Conservation (phyloP, 2,329 filamentous ascomycete genomes). For the Aspergillus terreus region DNA sequence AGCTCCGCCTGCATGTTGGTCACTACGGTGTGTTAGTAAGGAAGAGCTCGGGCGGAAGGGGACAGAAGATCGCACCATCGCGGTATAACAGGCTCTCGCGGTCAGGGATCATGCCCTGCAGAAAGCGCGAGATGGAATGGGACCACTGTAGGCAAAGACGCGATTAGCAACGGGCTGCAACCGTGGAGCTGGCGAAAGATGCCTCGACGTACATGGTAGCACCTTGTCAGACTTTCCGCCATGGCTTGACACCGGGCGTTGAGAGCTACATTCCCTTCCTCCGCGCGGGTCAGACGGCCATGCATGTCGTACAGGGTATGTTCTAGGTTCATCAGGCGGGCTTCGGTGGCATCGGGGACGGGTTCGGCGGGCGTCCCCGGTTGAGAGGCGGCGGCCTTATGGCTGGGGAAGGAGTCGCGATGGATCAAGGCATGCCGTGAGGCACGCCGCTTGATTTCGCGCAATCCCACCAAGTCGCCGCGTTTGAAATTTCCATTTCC, state of each 20-base stretch:
- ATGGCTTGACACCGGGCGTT: conserved; percentile 77
- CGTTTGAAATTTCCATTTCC: conserved; percentile 96
- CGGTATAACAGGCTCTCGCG: conserved; percentile 73
- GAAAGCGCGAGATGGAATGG: conserved; percentile 73
- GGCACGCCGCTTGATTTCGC: conserved; percentile 92
- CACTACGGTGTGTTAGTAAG: not conserved
- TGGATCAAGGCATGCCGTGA: conserved; percentile 92
- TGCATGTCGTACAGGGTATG: conserved; percentile 79
- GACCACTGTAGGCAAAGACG: conserved; percentile 58
- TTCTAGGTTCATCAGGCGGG: conserved; percentile 71
- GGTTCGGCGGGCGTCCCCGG: conserved; percentile 81
- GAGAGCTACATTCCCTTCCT: conserved; percentile 77
- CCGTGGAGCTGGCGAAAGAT: not conserved
- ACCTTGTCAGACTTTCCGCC: conserved; percentile 74
- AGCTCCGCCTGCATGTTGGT: conserved; percentile 60
- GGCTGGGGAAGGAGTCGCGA: conserved; percentile 77
- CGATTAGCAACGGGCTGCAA: not conserved
- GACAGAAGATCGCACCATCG: conserved; percentile 61
- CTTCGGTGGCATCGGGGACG: conserved; percentile 74
- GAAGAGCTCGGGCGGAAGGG: not conserved
- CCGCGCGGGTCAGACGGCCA: conserved; percentile 70
- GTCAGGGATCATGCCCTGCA: conserved; percentile 70
- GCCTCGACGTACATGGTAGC: conserved; percentile 53
- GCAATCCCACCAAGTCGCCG: conserved; percentile 82
- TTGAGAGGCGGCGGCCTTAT: conserved; percentile 72